Base-by-base conservation (phyloP, 495 filamentous ascomycete species). In the Aspergillus olivimuriae region DNA sequence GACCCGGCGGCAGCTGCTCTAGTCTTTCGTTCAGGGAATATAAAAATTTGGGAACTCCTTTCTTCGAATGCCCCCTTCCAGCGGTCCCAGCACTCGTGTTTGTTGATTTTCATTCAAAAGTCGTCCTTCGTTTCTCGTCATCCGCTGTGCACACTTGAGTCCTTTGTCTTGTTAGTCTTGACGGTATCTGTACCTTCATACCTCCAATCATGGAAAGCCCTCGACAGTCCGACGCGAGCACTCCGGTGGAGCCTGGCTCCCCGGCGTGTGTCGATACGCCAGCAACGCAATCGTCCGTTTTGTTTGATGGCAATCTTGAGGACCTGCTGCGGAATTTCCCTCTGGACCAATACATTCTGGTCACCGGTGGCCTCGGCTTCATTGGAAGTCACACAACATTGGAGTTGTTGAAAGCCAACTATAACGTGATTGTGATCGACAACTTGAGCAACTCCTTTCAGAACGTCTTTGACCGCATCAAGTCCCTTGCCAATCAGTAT, bases 361-460 rank as follows among this genome's bases (percentile, higher is more conserved):
- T 83, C 37, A 77, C 80, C 33, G 80, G 80, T n/a, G 80, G 80
- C 7, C 65, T 81, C 15, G 80, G 80, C 4, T 84, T 82, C 52
- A 82, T 84, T 50, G 80, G 80, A 43, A 79, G 74, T 37, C 80
- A 82, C 60, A 82, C 80, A 4, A 70, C 71, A 34, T 57, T 82
- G 30, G 80, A 84, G 53, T 61, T 84, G 24, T 66, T 84, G 35
- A 76, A 82, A 42, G 73, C 70, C 15, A 70, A 71, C 15, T 75
- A 79, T 60, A 81, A 82, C 57, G 77, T 84, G 21, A 66, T 82
- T 51, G 69, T 83, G 33, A 70, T 83, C 56, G 80, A 84, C 66
- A 75, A 82, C 45, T 63, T 83, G 26, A 75, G 74, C 67, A 83
- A 83, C 55, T 67, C 73, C 30, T 81, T 73, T 54, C 62, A 69